A percentile compares a stretch with the other conserved stretches of the same genome.
These are phyloP conservation scores for Colletotrichum caudatum DNA, from an alignment of 2,329 filamentous ascomycete species.

Conservation along the genomic window DNA sequence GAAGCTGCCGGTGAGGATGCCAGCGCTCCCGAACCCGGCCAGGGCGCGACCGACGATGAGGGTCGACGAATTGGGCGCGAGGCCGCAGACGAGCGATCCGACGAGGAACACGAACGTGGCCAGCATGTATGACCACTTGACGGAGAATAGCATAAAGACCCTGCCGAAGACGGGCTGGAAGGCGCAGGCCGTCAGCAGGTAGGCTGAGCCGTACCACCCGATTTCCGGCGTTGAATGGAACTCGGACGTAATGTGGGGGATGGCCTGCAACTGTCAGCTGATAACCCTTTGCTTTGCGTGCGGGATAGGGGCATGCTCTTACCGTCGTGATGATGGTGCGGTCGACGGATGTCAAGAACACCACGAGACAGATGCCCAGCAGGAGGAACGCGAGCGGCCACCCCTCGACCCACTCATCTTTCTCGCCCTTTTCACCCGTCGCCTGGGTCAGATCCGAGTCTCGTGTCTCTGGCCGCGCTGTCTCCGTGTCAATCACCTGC, in stretches of 20 bases:
- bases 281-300: background rate
- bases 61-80: conserved; percentile 26
- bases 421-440: background rate
- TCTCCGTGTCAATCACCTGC: conserved; percentile 7
- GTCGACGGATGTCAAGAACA: conserved; percentile 32
- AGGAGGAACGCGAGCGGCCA: conserved; percentile 28
- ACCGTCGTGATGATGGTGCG: conserved; percentile 32
- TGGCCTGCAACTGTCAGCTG: conserved; percentile 46
- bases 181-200: conserved; percentile 49
- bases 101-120: conserved; percentile 34
- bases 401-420: conserved; percentile 17
- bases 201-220: conserved; percentile 63
- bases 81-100: conserved; percentile 34
- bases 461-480: conserved; percentile 8
- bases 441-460: background rate
- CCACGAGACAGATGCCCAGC: conserved; percentile 31
- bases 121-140: conserved; percentile 47
- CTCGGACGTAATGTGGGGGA: conserved; percentile 56
- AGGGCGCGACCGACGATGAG: conserved; percentile 38
- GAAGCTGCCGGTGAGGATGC: conserved; percentile 52
- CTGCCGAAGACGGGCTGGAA: conserved; percentile 47
- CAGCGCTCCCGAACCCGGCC: conserved; percentile 38
- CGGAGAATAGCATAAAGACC: conserved; percentile 53
- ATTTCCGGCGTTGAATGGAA: conserved; percentile 55
- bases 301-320: background rate